These are phyloP conservation scores for Theileria equi DNA, from an alignment of 169 alveolate genomes.

Conservation along the genomic window DNA sequence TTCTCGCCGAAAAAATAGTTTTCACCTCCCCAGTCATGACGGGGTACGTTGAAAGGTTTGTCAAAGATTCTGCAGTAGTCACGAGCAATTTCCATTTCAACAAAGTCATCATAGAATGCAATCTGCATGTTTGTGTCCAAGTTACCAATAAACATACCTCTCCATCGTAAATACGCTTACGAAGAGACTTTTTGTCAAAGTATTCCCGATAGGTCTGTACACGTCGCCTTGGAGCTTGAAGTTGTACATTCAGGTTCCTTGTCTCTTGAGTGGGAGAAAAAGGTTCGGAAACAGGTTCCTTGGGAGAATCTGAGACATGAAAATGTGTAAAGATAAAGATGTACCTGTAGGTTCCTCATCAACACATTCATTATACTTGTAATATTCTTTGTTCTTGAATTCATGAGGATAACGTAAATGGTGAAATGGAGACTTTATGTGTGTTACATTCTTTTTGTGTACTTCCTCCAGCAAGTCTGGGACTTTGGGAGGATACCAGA, in stretches of 20 bases:
- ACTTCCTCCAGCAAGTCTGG: constrained; percentile 4
- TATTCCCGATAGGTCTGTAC: background rate
- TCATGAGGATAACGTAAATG: constrained; percentile 34
- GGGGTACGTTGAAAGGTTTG: constrained; percentile 41
- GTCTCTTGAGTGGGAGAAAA: too few relatives aligned
- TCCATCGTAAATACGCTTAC: constrained; percentile 66
- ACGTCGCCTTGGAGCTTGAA: constrained; percentile 5
- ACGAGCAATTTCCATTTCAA: constrained; percentile 34
- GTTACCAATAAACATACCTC: constrained; percentile 23
- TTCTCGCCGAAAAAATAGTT: constrained; percentile 47
- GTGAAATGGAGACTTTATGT: constrained; percentile 31
- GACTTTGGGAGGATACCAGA: constrained; percentile 21
- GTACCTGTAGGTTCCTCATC: too few relatives aligned
- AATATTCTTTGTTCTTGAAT: constrained; percentile 22
- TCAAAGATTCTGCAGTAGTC: constrained; percentile 44
- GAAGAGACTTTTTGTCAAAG: constrained; percentile 40
- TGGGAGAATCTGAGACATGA: constrained; percentile 4
- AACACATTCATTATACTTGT: background rate
- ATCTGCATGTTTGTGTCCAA: constrained; percentile 4
- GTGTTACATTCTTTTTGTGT: constrained; percentile 25
- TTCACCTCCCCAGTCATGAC: constrained; percentile 64
- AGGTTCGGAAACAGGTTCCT: background rate
- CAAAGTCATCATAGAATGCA: constrained; percentile 47
- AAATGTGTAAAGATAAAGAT: too few relatives aligned
- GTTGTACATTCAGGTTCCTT: constrained; percentile 19